Evolutionary conservation across 495 filamentous ascomycete species (phyloP), one percentile per base, ranked within the genome.

Genomic region (Penicillium subrubescens): DNA sequence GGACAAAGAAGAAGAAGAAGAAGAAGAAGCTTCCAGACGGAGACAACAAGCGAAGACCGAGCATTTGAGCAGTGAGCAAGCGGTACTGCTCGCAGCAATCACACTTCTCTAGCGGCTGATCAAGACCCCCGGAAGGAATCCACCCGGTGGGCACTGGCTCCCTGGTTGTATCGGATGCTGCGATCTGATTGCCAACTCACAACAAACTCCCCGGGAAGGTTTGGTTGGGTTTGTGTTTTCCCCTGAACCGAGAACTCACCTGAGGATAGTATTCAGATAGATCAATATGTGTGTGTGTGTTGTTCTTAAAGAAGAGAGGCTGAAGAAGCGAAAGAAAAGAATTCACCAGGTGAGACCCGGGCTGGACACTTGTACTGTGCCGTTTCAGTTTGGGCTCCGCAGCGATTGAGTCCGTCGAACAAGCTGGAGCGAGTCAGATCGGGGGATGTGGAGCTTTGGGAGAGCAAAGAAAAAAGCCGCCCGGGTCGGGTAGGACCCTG

Each of bases 41-140:
- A 55, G 51, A 57, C 53, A 29, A 37, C 41, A 65, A 51, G 46
- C 55, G 57, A 61, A 44, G 21, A 27, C 56, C 44, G 58, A 43
- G 31, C 67, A 63, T 27, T 27, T 27, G 25, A 27, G 25, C 25
- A 27, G 25, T 27, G 25, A 33, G 31, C 31, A 33, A 33, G 31
- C 25, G 8, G 31, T 8, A 33, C 31, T 33, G 31, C 31, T 6
- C 5, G 62, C 53, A 56, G 14, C 10, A 56, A 25, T 56, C 51
- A 68, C 63, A 46, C 59, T 63, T 63, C 65, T 64, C 34, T 73
- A 68, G 71, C 71, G 71, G 71, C 69, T 55, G 65, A 73, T 73
- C 69, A 61, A 65, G 48, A 39, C 31, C 56, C 25, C 66, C 69
- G 61, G 54, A 48, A 60, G 57, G 71, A 72, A 72, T 68, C 71